These are phyloP conservation scores for Erysimum cheiri DNA, from an alignment of 441 rosid genomes.

Conservation along the genomic window DNA sequence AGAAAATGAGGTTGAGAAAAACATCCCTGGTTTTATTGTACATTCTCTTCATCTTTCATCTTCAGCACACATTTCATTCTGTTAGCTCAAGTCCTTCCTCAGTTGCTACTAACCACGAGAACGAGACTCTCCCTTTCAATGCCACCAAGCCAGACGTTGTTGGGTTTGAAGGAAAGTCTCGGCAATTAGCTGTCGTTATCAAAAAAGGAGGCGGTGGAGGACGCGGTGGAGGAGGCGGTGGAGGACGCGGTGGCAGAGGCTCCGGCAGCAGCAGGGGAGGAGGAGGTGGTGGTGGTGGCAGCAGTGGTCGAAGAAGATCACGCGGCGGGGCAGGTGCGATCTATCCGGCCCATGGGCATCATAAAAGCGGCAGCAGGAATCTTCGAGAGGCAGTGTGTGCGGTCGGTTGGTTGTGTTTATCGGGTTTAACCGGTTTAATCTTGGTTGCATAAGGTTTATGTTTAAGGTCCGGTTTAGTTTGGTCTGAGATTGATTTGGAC, in stretches of 20 bases:
- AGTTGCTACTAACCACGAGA: slow-evolving; percentile 15
- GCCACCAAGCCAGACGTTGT: slow-evolving; percentile 12
- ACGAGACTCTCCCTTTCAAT: slow-evolving; percentile 24
- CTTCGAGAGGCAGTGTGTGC: neutral
- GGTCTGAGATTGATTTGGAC: slow-evolving; percentile 2
- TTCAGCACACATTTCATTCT: neutral
- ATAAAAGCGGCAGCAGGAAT: slow-evolving; percentile 12
- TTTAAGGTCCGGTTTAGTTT: neutral
- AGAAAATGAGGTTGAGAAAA: slow-evolving; percentile 26
- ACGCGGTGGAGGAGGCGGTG: slow-evolving; percentile 8
- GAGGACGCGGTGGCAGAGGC: neutral
- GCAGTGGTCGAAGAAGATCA: neutral
- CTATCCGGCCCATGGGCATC: slow-evolving; percentile 15
- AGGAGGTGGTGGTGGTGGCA: neutral
- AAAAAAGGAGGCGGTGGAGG: slow-evolving; percentile 27
- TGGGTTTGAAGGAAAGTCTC: slow-evolving; percentile 16
- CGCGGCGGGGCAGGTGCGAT: neutral
- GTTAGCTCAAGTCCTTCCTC: slow-evolving; percentile 21
- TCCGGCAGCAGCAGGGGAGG: neutral
- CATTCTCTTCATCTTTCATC: slow-evolving; percentile 32
- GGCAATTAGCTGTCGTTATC: slow-evolving; percentile 26
- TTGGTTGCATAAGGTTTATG: slow-evolving; percentile 4
- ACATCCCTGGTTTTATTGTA: slow-evolving; percentile 26
- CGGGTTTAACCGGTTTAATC: slow-evolving; percentile 29
- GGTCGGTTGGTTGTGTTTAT: slow-evolving; percentile 21